Conservation (phyloP, 345 rosid species). For the Excoecaria cochinchinensis region DNA sequence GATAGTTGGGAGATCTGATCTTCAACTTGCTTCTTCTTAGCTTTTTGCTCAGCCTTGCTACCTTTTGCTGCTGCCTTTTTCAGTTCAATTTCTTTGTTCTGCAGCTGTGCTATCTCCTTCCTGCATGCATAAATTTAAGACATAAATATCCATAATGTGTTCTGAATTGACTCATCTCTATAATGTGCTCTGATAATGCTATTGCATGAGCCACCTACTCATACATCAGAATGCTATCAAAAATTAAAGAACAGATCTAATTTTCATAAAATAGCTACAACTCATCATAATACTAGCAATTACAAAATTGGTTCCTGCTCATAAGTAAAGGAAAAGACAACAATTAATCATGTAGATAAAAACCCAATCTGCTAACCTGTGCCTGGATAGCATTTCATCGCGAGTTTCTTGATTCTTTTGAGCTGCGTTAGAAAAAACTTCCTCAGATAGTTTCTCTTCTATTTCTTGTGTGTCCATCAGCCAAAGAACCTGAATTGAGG, state of each 20-base stretch:
- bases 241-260: not conserved
- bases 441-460: conserved; percentile 27
- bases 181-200: not conserved
- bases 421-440: conserved; percentile 24
- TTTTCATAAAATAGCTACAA: not conserved
- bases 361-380: conserved; percentile 35
- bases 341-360: not conserved
- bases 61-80: conserved; percentile 95
- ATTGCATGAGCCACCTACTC: not conserved
- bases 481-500: conserved; percentile 1
- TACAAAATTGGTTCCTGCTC: not conserved
- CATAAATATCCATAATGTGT: not conserved
- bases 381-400: conserved; percentile 70
- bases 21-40: conserved; percentile 93
- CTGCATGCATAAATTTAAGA: conserved; percentile 35
- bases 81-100: conserved; percentile 75
- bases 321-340: not conserved
- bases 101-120: conserved; percentile 72
- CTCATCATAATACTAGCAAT: not conserved
- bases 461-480: conserved; percentile 40
- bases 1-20: conserved; percentile 76
- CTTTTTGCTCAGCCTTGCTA: conserved; percentile 94
- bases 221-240: not conserved
- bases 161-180: not conserved
- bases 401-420: conserved; percentile 39